Evolutionary conservation across 768 basidiomycete species (phyloP).

Genomic region (Termitomyces sp.): DNA sequence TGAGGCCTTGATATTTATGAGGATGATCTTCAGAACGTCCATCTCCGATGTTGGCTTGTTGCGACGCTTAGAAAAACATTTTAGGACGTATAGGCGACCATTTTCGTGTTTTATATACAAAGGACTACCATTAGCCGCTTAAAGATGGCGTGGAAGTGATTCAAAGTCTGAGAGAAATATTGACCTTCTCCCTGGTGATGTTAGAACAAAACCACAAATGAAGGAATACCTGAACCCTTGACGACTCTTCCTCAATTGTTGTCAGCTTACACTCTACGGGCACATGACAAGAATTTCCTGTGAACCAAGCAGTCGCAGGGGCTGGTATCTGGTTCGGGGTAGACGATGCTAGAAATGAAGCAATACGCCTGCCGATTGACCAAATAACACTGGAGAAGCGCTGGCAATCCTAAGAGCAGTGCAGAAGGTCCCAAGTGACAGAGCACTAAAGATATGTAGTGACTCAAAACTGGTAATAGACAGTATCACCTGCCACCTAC

Average conservation of each 20-base stretch:
- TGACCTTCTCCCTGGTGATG: conserved; percentile 10
- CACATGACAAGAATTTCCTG: conserved; percentile 47
- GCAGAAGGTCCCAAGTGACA: too few species aligned
- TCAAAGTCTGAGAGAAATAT: conserved; percentile 28
- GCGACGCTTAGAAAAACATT: conserved; percentile 13
- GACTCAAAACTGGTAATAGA: too few species aligned
- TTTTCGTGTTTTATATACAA: conserved; percentile 24
- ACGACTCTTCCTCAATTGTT: conserved; percentile 26
- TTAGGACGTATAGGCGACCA: conserved; percentile 25
- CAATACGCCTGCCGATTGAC: too few species aligned
- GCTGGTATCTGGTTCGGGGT: too few species aligned
- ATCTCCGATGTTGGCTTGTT: conserved; percentile 24
- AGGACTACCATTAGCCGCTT: conserved; percentile 6
- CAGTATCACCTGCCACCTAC: too few species aligned
- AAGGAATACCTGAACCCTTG: conserved; percentile 17
- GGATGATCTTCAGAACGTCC: conserved; percentile 25
- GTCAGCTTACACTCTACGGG: conserved; percentile 26
- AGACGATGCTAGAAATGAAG: too few species aligned
- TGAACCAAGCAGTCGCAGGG: too few species aligned
- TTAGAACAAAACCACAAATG: background rate
- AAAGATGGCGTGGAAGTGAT: conserved; percentile 12
- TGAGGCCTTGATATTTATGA: conserved; percentile 26
- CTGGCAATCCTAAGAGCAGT: too few species aligned
- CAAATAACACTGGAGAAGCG: too few species aligned
- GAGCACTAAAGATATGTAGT: too few species aligned